These are phyloP conservation scores for Neolecta irregularis DNA, from an alignment of 1,139 yeast species.

Conservation along the genomic window DNA sequence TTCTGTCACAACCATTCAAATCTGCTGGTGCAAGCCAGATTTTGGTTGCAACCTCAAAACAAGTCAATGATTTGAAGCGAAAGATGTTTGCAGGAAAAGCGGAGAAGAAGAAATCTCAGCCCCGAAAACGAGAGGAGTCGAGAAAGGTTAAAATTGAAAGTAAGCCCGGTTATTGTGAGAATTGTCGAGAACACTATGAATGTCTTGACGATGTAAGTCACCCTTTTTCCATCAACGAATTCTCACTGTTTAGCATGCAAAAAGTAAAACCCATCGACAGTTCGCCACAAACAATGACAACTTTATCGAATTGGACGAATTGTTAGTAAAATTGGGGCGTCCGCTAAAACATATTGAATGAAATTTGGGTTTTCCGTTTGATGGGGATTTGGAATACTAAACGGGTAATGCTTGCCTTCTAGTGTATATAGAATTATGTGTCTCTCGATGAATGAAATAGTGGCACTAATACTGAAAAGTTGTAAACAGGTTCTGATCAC, in stretches of 20 bases:
- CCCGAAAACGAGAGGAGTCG: constrained; percentile 1
- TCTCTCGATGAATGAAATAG: too few species aligned
- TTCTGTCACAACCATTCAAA: constrained; percentile 4
- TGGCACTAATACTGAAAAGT: too few species aligned
- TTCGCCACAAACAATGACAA: constrained; percentile 64
- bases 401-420: too few species aligned
- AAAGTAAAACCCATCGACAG: constrained; percentile 54
- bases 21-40: constrained; percentile 42
- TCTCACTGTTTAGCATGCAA: constrained; percentile 35
- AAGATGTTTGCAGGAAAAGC: constrained; percentile 25
- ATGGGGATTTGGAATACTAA: too few species aligned
- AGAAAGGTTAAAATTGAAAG: constrained; percentile 16
- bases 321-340: constrained; percentile 37
- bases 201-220: constrained; percentile 41
- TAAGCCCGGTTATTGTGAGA: constrained; percentile 69
- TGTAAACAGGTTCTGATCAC: too few species aligned
- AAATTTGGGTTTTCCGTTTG: too few species aligned
- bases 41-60: constrained; percentile 55
- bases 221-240: background rate
- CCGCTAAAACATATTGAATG: constrained; percentile 5
- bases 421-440: too few species aligned
- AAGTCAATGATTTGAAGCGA: constrained; percentile 44
- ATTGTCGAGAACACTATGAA: constrained; percentile 76
- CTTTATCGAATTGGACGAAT: constrained; percentile 60
- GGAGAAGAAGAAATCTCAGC: constrained; percentile 3